Conservation (phyloP, 2,329 filamentous ascomycete species). For the Nannizziopsis barbatae region DNA sequence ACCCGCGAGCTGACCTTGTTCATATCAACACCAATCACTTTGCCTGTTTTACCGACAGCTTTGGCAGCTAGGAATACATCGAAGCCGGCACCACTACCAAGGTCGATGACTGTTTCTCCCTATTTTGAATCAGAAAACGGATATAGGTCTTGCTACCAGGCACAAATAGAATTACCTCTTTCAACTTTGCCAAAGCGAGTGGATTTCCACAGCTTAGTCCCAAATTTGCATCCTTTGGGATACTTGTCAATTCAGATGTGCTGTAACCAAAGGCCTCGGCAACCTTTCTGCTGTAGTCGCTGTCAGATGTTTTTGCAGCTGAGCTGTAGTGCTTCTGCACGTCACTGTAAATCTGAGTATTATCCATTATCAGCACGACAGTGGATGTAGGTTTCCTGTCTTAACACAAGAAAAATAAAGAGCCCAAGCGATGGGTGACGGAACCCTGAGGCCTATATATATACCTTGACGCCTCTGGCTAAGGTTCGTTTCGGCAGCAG, state of each 20-base stretch:
- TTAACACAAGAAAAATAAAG: background rate
- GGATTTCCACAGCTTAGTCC: constrained; percentile 48
- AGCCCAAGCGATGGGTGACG: background rate
- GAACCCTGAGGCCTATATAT: background rate
- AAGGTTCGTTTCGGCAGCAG: no score
- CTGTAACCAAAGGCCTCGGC: constrained; percentile 46
- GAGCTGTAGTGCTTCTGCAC: constrained; percentile 18
- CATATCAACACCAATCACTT: constrained; percentile 50
- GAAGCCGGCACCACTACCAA: constrained; percentile 49
- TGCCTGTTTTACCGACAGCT: constrained; percentile 40
- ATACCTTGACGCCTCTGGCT: no score
- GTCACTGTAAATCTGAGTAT: constrained; percentile 14
- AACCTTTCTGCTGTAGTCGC: constrained; percentile 32
- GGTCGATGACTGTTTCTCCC: constrained; percentile 48
- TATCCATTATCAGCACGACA: constrained; percentile 11
- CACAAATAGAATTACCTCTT: constrained; percentile 26
- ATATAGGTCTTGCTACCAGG: background rate
- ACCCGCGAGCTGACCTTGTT: constrained; percentile 36
- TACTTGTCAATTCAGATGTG: constrained; percentile 37
- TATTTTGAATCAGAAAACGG: constrained; percentile 18
- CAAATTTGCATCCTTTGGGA: constrained; percentile 41
- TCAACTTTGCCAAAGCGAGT: constrained; percentile 38
- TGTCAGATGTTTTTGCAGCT: constrained; percentile 24
- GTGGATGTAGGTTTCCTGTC: background rate
- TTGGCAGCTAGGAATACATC: constrained; percentile 46